These are phyloP conservation scores for Backusella parvicylindrica DNA, from an alignment of 192 early-diverging fungal genomes.

Conservation along the genomic window DNA sequence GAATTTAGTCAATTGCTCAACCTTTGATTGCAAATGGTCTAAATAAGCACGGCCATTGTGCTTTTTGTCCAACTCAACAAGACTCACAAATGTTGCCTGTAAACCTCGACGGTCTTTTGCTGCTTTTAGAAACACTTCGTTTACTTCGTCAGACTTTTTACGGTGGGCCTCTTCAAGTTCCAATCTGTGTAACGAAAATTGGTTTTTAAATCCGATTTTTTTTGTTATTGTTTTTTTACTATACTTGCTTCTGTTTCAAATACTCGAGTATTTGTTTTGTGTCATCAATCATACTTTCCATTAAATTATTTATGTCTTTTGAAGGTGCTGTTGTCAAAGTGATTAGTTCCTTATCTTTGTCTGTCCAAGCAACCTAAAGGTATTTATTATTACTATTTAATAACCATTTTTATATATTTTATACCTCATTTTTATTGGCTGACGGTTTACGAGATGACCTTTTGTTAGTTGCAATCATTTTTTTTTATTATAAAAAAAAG, in stretches of 20 bases:
- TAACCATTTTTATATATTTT: not conserved
- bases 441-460: not conserved
- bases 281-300: not conserved
- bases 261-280: not conserved
- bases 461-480: not conserved
- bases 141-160: not conserved
- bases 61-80: not conserved
- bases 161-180: not conserved
- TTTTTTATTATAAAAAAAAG: not conserved
- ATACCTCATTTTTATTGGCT: not conserved
- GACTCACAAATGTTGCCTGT: not conserved
- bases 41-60: not conserved
- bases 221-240: not conserved
- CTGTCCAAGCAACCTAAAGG: not conserved
- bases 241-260: conserved; percentile 8
- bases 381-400: not conserved
- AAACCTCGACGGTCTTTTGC: not conserved
- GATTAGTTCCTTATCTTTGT: not conserved
- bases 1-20: not conserved
- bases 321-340: not conserved
- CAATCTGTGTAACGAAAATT: not conserved
- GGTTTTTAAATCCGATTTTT: conserved; percentile 1
- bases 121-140: not conserved
- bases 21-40: not conserved
- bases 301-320: not conserved